These are phyloP conservation scores for Boletus nobilissimus DNA, from an alignment of 1,284 basidiomycete species.

Conservation along the genomic window DNA sequence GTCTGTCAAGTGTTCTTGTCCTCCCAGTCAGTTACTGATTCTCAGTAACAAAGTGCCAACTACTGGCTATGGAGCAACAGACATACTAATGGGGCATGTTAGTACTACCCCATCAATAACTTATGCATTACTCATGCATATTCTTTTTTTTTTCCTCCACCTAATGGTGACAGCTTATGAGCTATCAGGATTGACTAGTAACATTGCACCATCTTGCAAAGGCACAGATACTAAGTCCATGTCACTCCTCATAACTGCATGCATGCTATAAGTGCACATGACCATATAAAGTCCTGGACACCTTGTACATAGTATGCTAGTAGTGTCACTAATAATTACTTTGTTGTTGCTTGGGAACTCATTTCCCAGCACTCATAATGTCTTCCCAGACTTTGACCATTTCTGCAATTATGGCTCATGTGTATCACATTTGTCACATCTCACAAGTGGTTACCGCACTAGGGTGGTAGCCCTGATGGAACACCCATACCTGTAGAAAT, in stretches of 20 bases:
- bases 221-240: too few relatives aligned
- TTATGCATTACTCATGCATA: too few relatives aligned
- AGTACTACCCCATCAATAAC: too few relatives aligned
- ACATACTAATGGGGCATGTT: too few relatives aligned
- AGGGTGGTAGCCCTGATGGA: not conserved
- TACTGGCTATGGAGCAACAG: too few relatives aligned
- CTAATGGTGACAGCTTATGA: not conserved
- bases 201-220: not conserved
- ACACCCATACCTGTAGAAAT: too few relatives aligned
- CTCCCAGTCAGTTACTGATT: too few relatives aligned
- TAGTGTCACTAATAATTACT: not conserved
- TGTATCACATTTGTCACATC: not conserved
- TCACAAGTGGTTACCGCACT: not conserved
- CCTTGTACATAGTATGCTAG: not conserved
- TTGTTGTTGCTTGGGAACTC: not conserved
- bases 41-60: too few relatives aligned
- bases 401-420: not conserved
- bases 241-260: not conserved
- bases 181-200: not conserved
- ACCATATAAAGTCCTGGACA: not conserved
- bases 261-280: not conserved
- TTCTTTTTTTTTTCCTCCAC: too few relatives aligned
- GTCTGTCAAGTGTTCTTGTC: too few relatives aligned
- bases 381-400: not conserved
- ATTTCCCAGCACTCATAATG: not conserved